Evolutionary conservation across 441 rosid genomes (phyloP).

Genomic region (Euphorbia schlechtendalii): DNA sequence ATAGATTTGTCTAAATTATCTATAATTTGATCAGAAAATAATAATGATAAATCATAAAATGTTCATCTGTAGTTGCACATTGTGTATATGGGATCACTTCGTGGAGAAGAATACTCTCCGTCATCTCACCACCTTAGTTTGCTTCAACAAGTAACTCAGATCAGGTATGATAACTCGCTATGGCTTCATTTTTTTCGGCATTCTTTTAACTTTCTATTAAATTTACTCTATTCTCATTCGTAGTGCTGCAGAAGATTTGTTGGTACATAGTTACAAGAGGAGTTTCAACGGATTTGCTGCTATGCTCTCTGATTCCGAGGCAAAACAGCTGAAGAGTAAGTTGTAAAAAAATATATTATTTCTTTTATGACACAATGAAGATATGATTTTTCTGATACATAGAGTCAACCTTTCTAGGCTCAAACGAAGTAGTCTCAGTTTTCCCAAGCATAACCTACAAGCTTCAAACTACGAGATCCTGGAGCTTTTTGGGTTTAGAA

Average conservation of each 20-base stretch:
- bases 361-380: not conserved
- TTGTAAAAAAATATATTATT: not conserved
- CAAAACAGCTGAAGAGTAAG: constrained; percentile 24
- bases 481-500: constrained; percentile 65
- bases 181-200: too few species aligned
- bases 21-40: not conserved
- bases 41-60: not conserved
- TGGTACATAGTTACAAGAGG: constrained; percentile 46
- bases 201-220: not conserved
- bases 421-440: constrained; percentile 55
- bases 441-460: constrained; percentile 48
- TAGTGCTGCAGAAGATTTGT: constrained; percentile 25
- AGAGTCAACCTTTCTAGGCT: constrained; percentile 21
- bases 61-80: constrained; percentile 15
- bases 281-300: constrained; percentile 48
- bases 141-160: constrained; percentile 24
- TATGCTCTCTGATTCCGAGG: constrained; percentile 30
- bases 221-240: not conserved
- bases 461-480: constrained; percentile 78
- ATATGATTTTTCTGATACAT: not conserved
- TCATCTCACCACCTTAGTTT: constrained; percentile 36
- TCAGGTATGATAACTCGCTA: constrained; percentile 21
- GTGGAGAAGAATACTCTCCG: constrained; percentile 27
- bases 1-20: not conserved
- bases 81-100: constrained; percentile 56